Evolutionary conservation across 805 yeast genomes (phyloP).

Genomic region (Lachancea mirantina): DNA sequence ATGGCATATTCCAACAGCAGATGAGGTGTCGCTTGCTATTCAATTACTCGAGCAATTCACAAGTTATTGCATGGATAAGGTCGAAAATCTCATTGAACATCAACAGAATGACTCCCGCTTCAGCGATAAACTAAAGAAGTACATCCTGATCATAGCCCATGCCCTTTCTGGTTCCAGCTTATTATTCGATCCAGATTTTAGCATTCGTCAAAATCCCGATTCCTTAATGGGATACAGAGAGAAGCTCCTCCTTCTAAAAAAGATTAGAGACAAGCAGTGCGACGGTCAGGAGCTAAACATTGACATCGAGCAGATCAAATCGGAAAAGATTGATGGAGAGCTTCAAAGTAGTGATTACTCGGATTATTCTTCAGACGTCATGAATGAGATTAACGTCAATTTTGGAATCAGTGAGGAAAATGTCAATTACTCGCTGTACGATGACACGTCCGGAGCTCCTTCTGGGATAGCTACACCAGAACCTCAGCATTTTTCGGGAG

Average conservation of each 20-base stretch:
- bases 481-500: slow-evolving; percentile 20
- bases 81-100: slow-evolving; percentile 31
- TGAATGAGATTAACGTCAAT: slow-evolving; percentile 22
- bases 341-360: slow-evolving; percentile 25
- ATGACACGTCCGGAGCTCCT: slow-evolving; percentile 32
- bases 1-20: slow-evolving; percentile 68
- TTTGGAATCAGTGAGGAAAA: slow-evolving; percentile 11
- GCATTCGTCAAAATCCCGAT: slow-evolving; percentile 28
- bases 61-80: slow-evolving; percentile 36
- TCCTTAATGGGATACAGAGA: slow-evolving; percentile 12
- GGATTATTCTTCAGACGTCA: slow-evolving; percentile 17
- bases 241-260: slow-evolving; percentile 30
- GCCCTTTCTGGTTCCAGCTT: slow-evolving; percentile 62
- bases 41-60: slow-evolving; percentile 47
- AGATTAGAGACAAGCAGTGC: slow-evolving; percentile 31
- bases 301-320: slow-evolving; percentile 32
- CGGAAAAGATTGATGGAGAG: slow-evolving; percentile 21
- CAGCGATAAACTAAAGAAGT: slow-evolving; percentile 48
- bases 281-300: slow-evolving; percentile 33
- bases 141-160: slow-evolving; percentile 51
- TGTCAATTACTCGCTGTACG: slow-evolving; percentile 33
- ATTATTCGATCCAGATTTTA: slow-evolving; percentile 65
- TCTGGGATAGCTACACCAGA: slow-evolving; percentile 33
- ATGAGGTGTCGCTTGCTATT: slow-evolving; percentile 55
- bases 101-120: slow-evolving; percentile 15